Evolutionary conservation across 352 stramenopile genomes (phyloP), one percentile per base, ranked within the genome.

Genomic region (Pythium chondricola): DNA sequence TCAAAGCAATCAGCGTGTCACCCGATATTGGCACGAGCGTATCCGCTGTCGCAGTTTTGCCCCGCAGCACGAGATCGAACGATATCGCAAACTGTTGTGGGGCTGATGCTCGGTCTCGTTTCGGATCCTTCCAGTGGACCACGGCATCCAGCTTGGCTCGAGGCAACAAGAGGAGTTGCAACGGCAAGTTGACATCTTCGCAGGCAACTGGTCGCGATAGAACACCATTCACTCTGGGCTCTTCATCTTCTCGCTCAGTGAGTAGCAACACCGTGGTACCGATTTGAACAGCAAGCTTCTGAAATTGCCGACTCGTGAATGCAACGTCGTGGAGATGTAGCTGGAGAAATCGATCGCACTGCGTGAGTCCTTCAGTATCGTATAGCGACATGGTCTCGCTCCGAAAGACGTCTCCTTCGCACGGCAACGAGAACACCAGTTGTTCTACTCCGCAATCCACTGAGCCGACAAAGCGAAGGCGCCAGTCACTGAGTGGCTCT

Each of bases 281-380:
- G 11, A 69, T 56, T n/a, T 76, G 69, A 14, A 86, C 32, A 0
- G 33, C 40, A 6, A 84, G 14, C 10, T 74, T 71, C 36, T 83
- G 72, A 10, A 86, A 79, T 47, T 88, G 77, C 8, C 64, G 61
- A 10, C 68, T 52, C 29, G 66, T 75, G 33, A 85, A 56, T 4
- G 56, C 62, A 2, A 85, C 30, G 6, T 83, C 63, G n/a, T 52
- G 42, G 6, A 11, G 41, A 37, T 11, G 21, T 6, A 43, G 9
- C 32, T 48, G 30, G 36, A 51, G 18, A 8, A 40, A 67, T 22
- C 38, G 54, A 9, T 43, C 51, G 29, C 16, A 31, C 16, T n/a
- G 14, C 4, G 25, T 18, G 7, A 30, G n/a, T n/a, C 13, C 16
- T 4, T 46, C 39, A 17, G n/a, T 11, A 11, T 17, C n/a, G n/a